Evolutionary conservation across 352 stramenopile species (phyloP).

Genomic region (Hyaloperonospora arabidopsidis): DNA sequence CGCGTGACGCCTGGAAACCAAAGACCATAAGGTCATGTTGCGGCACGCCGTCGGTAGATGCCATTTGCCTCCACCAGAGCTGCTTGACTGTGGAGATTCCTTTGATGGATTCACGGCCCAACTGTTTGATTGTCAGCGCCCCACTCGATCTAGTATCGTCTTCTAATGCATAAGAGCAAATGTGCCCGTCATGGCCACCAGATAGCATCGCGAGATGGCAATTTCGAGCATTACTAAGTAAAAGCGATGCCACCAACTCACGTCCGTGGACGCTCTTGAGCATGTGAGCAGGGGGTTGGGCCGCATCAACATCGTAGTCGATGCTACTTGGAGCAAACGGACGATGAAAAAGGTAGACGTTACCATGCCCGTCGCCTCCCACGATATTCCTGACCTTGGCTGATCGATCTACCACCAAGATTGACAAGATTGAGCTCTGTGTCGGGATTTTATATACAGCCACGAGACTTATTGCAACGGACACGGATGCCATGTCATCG

Average conservation of each 20-base stretch:
- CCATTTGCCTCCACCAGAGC: conserved; percentile 32
- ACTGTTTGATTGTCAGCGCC: conserved; percentile 24
- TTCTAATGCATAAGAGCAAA: conserved; percentile 49
- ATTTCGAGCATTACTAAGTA: conserved; percentile 18
- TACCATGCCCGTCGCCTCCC: conserved; percentile 67
- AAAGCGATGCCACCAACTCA: conserved; percentile 56
- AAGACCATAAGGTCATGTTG: conserved; percentile 62
- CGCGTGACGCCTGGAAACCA: conserved; percentile 69
- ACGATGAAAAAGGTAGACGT: conserved; percentile 55
- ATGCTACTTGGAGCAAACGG: conserved; percentile 9
- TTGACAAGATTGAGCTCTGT: conserved; percentile 45
- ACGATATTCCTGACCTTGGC: conserved; percentile 41
- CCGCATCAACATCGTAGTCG: not conserved
- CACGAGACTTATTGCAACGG: conserved; percentile 29
- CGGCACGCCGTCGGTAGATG: conserved; percentile 2
- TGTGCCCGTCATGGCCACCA: conserved; percentile 76
- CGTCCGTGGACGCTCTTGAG: conserved; percentile 54
- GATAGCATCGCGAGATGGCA: conserved; percentile 36
- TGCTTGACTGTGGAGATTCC: conserved; percentile 71
- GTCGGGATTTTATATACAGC: conserved; percentile 46
- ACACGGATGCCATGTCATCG: conserved; percentile 3
- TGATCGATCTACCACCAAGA: conserved; percentile 41
- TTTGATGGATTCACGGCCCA: conserved; percentile 66
- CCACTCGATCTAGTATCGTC: conserved; percentile 15
- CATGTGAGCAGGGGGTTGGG: conserved; percentile 21